These are phyloP conservation scores for Pisolithus sp. DNA, from an alignment of 768 basidiomycete species.

Conservation along the genomic window DNA sequence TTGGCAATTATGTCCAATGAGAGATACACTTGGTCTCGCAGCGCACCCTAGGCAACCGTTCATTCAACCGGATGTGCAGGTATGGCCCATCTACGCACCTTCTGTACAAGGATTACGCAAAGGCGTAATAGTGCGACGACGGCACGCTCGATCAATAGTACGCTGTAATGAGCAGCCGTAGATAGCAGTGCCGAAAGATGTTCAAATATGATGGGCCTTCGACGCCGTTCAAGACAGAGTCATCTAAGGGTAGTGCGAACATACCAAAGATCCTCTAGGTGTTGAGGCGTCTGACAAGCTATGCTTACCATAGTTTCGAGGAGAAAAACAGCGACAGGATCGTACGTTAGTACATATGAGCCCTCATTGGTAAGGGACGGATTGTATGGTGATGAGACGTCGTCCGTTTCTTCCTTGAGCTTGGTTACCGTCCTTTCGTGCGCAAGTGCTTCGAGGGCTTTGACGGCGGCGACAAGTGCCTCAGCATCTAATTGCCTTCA, in stretches of 20 bases:
- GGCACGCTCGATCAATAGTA: conserved; percentile 88
- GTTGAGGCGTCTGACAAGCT: conserved; percentile 63
- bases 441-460: conserved; percentile 83
- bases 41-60: conserved; percentile 45
- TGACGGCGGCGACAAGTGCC: conserved; percentile 76
- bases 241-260: conserved; percentile 15
- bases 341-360: conserved; percentile 70
- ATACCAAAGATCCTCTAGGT: conserved; percentile 87
- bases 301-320: conserved; percentile 94
- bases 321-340: conserved; percentile 91
- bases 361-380: conserved; percentile 35
- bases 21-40: conserved; percentile 92
- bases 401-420: conserved; percentile 65
- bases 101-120: conserved; percentile 75
- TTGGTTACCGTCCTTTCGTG: conserved; percentile 84
- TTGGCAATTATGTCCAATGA: conserved; percentile 87
- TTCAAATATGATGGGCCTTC: conserved; percentile 91
- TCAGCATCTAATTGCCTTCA: conserved; percentile 71
- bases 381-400: conserved; percentile 33
- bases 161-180: conserved; percentile 74
- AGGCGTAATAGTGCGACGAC: conserved; percentile 83
- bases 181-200: conserved; percentile 80
- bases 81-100: conserved; percentile 39
- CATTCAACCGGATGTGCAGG: background rate
- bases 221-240: conserved; percentile 1